Evolutionary conservation across 352 stramenopile species (phyloP).

Genomic region (Globisporangium acanthophoron): DNA sequence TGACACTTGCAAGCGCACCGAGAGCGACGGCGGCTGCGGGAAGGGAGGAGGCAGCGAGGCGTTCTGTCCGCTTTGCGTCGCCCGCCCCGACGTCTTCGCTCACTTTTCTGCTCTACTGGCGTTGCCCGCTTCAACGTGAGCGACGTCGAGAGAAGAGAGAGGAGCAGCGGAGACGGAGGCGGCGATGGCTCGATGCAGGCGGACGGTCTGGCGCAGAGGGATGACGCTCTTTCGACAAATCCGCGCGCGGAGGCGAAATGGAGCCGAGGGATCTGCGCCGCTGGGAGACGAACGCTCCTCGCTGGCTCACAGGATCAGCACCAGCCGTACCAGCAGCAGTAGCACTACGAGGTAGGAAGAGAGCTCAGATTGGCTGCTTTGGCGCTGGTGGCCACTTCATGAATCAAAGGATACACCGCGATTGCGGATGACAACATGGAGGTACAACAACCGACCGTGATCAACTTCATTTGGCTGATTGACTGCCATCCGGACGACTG

Average conservation of each 20-base stretch:
- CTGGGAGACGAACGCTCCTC: slow-evolving; percentile 11
- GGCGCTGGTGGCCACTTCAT: neutral
- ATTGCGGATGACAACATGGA: neutral
- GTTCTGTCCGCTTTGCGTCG: slow-evolving; percentile 9
- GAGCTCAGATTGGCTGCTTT: too few relatives aligned
- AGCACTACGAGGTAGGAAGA: too few relatives aligned
- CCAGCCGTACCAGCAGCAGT: neutral
- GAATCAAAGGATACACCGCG: neutral
- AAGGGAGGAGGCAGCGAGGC: slow-evolving; percentile 14
- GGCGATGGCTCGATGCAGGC: slow-evolving; percentile 5
- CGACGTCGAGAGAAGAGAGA: neutral
- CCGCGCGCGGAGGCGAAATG: slow-evolving; percentile 53
- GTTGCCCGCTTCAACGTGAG: neutral
- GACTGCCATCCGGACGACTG: neutral
- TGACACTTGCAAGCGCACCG: neutral
- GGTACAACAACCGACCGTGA: neutral
- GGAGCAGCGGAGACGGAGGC: neutral
- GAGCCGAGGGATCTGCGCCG: slow-evolving; percentile 50
- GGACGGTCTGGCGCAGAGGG: slow-evolving; percentile 30
- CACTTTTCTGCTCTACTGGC: neutral
- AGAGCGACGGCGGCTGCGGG: slow-evolving; percentile 1
- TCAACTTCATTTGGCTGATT: neutral
- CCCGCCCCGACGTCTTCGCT: neutral
- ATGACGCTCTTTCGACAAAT: slow-evolving; percentile 83
- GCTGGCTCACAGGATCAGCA: slow-evolving; percentile 9